phyloP scores from a whole-genome alignment of 2,329 filamentous ascomycete species.

The Gnomoniopsis smithogilvyi region DNA sequence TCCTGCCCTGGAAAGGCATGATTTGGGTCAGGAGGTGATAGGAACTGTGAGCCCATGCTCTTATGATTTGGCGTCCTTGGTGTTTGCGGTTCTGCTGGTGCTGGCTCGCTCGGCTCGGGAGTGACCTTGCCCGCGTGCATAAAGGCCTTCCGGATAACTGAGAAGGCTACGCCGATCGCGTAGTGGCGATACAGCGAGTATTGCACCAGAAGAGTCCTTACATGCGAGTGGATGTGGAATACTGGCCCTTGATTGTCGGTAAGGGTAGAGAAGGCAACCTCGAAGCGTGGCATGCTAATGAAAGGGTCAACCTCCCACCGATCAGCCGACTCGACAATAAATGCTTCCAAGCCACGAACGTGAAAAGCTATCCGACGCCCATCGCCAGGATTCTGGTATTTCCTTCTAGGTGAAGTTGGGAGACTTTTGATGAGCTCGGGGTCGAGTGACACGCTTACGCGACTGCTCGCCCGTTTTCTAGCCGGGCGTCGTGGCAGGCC shows the following conservation, averaged over 20 bases:
- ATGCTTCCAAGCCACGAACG: constrained; percentile 79
- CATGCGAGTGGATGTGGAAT: constrained; percentile 79
- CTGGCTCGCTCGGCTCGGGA: constrained; percentile 14
- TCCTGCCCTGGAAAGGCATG: constrained; percentile 31
- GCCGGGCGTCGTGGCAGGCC: constrained; percentile 53
- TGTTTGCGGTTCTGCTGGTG: constrained; percentile 20
- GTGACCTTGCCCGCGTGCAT: constrained; percentile 46
- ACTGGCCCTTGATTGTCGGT: constrained; percentile 85
- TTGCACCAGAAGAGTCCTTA: constrained; percentile 75
- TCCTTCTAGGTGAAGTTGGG: constrained; percentile 52
- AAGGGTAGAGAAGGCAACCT: constrained; percentile 78
- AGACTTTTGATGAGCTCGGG: constrained; percentile 55
- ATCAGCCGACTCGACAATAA: constrained; percentile 84
- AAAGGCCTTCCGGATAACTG: constrained; percentile 71
- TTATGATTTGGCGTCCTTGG: constrained; percentile 20
- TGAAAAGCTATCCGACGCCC: constrained; percentile 80
- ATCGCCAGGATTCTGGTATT: constrained; percentile 60
- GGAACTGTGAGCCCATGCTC: constrained; percentile 24
- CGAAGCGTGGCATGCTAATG: constrained; percentile 79
- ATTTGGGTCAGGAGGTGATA: constrained; percentile 37
- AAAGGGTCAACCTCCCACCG: constrained; percentile 84
- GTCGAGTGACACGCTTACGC: constrained; percentile 65
- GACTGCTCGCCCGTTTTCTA: constrained; percentile 72
- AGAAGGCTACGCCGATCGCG: constrained; percentile 75
- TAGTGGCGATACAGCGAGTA: constrained; percentile 96